phyloP scores from a whole-genome alignment of 2,329 filamentous ascomycete species.

The Colletotrichum gigasporum region DNA sequence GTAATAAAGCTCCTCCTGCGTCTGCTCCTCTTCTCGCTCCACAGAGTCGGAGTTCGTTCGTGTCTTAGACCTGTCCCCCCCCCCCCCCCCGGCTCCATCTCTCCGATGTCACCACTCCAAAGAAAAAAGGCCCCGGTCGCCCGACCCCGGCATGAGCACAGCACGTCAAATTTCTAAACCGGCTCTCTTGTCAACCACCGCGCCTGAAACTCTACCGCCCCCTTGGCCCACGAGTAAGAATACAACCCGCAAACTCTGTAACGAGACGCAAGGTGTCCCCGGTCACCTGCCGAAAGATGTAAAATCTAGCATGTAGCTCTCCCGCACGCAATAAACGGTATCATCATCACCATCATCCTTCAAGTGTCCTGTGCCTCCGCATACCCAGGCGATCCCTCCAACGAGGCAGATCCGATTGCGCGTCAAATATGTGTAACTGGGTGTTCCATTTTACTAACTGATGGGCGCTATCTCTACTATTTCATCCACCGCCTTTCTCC shows the following conservation, averaged over 20 bases:
- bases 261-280: constrained; percentile 5
- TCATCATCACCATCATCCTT: too few relatives aligned
- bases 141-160: neutral
- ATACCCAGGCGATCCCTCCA: neutral
- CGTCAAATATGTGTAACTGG: constrained; percentile 4
- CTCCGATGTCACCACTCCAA: constrained; percentile 2
- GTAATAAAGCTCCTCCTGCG: neutral
- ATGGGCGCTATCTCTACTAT: constrained; percentile 31
- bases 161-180: constrained; percentile 27
- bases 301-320: constrained; percentile 1
- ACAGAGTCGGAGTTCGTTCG: too few relatives aligned
- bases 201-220: constrained; percentile 22
- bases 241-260: neutral
- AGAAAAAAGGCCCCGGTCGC: neutral
- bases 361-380: neutral
- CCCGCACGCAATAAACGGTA: neutral
- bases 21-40: neutral
- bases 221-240: neutral
- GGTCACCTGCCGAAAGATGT: neutral
- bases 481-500: constrained; percentile 21
- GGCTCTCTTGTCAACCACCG: constrained; percentile 24
- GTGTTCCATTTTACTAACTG: constrained; percentile 27
- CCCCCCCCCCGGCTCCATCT: neutral
- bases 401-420: neutral
- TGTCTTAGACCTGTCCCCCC: neutral